Percentiles rank a stretch among this genome's conserved stretches.
Evolutionary conservation across 2,329 filamentous ascomycete genomes (phyloP).

Genomic region (Diplodia mutila): DNA sequence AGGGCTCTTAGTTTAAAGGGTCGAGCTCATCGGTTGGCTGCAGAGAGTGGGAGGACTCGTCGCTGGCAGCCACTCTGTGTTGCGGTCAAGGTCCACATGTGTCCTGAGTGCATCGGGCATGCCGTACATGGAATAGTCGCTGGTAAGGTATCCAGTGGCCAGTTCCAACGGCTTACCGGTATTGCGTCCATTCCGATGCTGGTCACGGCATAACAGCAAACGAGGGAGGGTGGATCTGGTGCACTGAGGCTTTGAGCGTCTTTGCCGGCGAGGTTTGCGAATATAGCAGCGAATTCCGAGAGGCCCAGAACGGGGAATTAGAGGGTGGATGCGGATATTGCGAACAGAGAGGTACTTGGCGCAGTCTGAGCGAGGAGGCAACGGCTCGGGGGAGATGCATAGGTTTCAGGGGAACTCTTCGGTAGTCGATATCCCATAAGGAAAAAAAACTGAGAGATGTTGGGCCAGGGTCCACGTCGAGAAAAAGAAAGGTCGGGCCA

Average conservation of each 20-base stretch:
- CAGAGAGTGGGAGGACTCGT: not conserved
- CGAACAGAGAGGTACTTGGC: constrained; percentile 1
- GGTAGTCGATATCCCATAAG: constrained; percentile 5
- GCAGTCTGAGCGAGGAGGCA: constrained; percentile 1
- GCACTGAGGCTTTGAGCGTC: not conserved
- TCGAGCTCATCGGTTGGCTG: not conserved
- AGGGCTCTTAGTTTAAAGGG: not conserved
- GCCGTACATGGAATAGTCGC: constrained; percentile 15
- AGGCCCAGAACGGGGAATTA: not conserved
- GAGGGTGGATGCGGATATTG: not conserved
- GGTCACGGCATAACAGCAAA: not conserved
- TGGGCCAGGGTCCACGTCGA: constrained; percentile 16
- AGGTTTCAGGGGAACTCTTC: constrained; percentile 6
- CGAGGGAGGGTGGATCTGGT: not conserved
- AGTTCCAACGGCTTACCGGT: not conserved
- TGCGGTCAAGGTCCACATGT: not conserved
- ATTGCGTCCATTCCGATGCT: constrained; percentile 18
- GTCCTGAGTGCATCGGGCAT: too few species aligned
- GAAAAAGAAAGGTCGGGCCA: constrained; percentile 26
- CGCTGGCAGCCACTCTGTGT: not conserved
- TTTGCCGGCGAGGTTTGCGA: not conserved
- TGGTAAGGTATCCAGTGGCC: constrained; percentile 7
- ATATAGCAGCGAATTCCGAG: not conserved
- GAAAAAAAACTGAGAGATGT: constrained; percentile 11
- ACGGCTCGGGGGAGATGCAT: not conserved